phyloP scores from a whole-genome alignment of 2,329 filamentous ascomycete genomes.

The Penicillium digitatum region DNA sequence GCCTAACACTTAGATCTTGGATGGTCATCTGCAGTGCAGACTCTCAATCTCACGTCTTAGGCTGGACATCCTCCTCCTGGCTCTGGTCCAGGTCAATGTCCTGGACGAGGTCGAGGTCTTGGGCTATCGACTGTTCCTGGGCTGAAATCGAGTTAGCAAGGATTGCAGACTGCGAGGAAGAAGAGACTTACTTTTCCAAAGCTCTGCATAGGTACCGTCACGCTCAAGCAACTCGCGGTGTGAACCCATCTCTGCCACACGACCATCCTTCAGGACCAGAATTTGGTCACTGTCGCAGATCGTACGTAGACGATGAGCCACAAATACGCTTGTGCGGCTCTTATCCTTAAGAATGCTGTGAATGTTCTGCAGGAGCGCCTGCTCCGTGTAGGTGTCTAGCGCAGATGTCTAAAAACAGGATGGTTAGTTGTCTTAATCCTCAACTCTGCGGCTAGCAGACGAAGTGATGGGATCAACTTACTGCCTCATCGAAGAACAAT shows the following conservation, averaged over 20 bases:
- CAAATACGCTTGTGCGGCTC: conserved; percentile 83
- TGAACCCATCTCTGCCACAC: conserved; percentile 83
- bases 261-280: conserved; percentile 79
- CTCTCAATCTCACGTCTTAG: background rate
- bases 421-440: background rate
- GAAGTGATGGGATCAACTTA: conserved; percentile 31
- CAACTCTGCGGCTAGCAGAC: background rate
- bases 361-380: conserved; percentile 84
- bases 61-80: background rate
- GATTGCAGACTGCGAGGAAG: too few species aligned
- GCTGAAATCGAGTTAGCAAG: conserved; percentile 40
- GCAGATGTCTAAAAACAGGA: conserved; percentile 62
- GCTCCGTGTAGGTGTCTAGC: conserved; percentile 88
- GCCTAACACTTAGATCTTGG: conserved; percentile 26
- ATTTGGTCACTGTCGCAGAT: conserved; percentile 93
- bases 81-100: conserved; percentile 24
- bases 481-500: conserved; percentile 90
- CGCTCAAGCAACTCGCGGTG: conserved; percentile 77
- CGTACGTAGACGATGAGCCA: conserved; percentile 85
- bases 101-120: conserved; percentile 35
- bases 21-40: background rate
- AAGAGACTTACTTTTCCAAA: conserved; percentile 73
- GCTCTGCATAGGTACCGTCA: conserved; percentile 71
- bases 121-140: conserved; percentile 56
- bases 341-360: conserved; percentile 89